Evolutionary conservation across 78 protist species (phyloP).

Genomic region (Dictyostelium capitatum): DNA sequence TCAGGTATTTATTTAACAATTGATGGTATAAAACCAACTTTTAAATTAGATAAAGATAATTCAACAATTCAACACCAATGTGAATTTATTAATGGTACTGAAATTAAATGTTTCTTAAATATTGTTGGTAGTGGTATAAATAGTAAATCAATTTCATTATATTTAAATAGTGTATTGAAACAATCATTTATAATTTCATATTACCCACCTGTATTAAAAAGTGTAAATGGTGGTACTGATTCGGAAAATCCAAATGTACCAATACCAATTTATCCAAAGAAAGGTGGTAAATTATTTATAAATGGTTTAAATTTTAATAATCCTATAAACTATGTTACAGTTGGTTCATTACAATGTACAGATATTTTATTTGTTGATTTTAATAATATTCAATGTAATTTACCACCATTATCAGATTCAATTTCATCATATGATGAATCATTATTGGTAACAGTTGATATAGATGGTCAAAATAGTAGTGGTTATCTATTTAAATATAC

Average conservation of each 20-base stretch:
- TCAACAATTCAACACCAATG: neutral
- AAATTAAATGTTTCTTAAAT: neutral
- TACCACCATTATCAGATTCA: neutral
- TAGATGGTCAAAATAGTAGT: constrained; percentile 4
- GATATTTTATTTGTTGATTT: neutral
- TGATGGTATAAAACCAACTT: neutral
- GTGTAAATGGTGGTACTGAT: too few species aligned
- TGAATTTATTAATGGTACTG: neutral
- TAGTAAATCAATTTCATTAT: neutral
- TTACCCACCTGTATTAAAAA: too few species aligned
- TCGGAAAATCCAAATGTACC: too few species aligned
- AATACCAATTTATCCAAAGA: constrained; percentile 2
- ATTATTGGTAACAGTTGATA: neutral
- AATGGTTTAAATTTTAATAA: neutral
- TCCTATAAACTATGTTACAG: neutral
- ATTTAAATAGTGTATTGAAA: neutral
- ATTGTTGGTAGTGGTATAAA: neutral
- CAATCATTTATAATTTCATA: too few species aligned
- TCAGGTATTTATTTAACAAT: neutral
- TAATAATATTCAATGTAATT: neutral
- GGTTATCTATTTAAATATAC: neutral
- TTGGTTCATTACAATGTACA: neutral
- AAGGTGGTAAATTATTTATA: neutral
- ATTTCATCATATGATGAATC: neutral
- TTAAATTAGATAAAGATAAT: neutral